phyloP scores from a whole-genome alignment of 371 early-diverging fungal species.

The Chytridiales sp. region DNA sequence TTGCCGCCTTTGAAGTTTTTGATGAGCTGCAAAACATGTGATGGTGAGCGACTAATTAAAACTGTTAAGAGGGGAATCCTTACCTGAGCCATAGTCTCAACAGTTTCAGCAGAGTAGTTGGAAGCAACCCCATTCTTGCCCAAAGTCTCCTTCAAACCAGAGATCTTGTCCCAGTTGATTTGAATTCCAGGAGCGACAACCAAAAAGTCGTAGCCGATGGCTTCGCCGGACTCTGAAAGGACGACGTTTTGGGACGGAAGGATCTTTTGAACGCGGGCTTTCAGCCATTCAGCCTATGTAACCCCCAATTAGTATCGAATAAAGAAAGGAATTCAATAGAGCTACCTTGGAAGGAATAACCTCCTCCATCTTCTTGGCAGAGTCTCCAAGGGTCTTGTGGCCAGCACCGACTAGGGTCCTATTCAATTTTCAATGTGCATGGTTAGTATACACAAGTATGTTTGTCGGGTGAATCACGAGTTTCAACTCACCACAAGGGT shows the following conservation, averaged over 20 bases:
- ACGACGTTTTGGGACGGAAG: constrained; percentile 73
- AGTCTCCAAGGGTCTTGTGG: constrained; percentile 71
- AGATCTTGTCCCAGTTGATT: constrained; percentile 74
- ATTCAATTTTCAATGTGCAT: not conserved
- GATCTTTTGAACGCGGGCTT: constrained; percentile 65
- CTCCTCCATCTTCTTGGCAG: constrained; percentile 63
- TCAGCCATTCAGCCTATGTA: constrained; percentile 77
- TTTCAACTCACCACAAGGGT: constrained; percentile 64
- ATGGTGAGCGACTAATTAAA: not conserved
- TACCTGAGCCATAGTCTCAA: constrained; percentile 63
- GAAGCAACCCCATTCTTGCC: constrained; percentile 75
- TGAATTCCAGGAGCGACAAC: constrained; percentile 88
- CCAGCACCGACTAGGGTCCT: constrained; percentile 70
- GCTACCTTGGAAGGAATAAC: constrained; percentile 57
- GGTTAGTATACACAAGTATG: not conserved
- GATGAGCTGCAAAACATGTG: constrained; percentile 53
- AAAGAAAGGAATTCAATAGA: not conserved
- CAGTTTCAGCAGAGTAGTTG: constrained; percentile 76
- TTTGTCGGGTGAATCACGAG: not conserved
- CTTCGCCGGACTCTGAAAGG: constrained; percentile 62
- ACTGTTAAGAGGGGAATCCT: not conserved
- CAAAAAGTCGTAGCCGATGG: constrained; percentile 76
- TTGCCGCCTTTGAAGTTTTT: constrained; percentile 76
- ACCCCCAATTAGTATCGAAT: constrained; percentile 3
- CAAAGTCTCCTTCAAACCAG: constrained; percentile 71